Evolutionary conservation across 2,329 filamentous ascomycete species (phyloP).

Genomic region (Pyricularia pennisetigena): DNA sequence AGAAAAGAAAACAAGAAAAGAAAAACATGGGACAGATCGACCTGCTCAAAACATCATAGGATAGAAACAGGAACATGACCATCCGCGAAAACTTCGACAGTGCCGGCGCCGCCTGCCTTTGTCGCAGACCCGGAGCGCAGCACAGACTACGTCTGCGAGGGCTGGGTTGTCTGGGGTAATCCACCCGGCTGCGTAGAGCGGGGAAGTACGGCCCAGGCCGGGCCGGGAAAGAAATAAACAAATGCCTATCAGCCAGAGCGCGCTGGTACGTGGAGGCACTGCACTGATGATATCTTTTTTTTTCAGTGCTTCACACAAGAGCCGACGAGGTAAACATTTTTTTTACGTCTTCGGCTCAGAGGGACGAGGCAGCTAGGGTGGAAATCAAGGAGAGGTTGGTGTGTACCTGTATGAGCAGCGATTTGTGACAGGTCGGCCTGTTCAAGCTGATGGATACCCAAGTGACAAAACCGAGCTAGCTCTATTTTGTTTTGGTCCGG

Average conservation of each 20-base stretch:
- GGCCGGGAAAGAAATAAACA: not conserved
- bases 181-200: not conserved
- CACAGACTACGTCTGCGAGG: conserved; percentile 7
- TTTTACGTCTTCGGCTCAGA: not conserved
- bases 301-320: not conserved
- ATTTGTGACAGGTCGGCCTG: not conserved
- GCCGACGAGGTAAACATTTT: not conserved
- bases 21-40: not conserved
- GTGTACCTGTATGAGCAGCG: not conserved
- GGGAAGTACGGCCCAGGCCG: not conserved
- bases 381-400: not conserved
- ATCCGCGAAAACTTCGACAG: not conserved
- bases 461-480: not conserved
- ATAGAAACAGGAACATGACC: not conserved
- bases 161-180: conserved; percentile 14
- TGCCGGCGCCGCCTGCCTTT: not conserved
- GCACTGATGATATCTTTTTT: not conserved
- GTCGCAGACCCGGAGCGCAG: conserved; percentile 4
- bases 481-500: not conserved
- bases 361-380: not conserved
- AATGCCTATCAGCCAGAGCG: not conserved
- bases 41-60: not conserved
- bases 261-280: not conserved
- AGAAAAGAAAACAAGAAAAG: not conserved
- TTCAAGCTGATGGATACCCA: not conserved